Evolutionary conservation across 768 basidiomycete species (phyloP), one percentile per base, ranked within the genome.

Genomic region (Boletus rubroflammeus): DNA sequence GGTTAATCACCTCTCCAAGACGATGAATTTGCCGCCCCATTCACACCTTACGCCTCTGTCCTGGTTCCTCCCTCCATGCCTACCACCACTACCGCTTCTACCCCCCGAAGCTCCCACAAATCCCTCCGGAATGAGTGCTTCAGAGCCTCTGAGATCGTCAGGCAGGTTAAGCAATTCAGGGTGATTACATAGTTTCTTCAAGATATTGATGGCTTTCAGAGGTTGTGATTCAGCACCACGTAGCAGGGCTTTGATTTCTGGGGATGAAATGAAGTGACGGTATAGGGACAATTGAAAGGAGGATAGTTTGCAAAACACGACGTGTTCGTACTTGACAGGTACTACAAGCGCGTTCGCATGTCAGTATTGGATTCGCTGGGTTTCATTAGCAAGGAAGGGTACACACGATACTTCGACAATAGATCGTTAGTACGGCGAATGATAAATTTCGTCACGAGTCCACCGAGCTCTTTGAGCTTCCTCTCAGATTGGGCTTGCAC

Each of bases 311-410:
- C 94, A 98, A 72, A 97, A 98, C 0, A 98, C 94, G 56, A 98
- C 90, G 55, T 98, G 93, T 69, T 98, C 97, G 73, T 98, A 98
- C 71, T 99, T 99, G 73, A 99, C 93, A 9, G 97, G 97, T 28
- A 99, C 96, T 98, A 63, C 2, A 48, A 28, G 41, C 58, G 34
- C 53, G 51, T 60, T 44, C 53, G 47, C 35, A 55, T 17, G 36
- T 44, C 54, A 61, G 41, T 31, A 14, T 47, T 35, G 19, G 7
- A 43, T 36, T 36, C 4, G 6, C 29, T 32, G n/a, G 35, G 32
- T 47, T 32, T 38, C 15, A 14, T n/a, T 26, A 28, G 34, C 13
- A 51, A 36, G 26, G 10, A 25, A 48, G 15, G 19, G 11, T 15
- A 82, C 92, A 60, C 57, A 95, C 94, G 72, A 64, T 98, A 98